phyloP scores from a whole-genome alignment of 176 grass and related monocot genomes.

The Aegilops tauschii region DNA sequence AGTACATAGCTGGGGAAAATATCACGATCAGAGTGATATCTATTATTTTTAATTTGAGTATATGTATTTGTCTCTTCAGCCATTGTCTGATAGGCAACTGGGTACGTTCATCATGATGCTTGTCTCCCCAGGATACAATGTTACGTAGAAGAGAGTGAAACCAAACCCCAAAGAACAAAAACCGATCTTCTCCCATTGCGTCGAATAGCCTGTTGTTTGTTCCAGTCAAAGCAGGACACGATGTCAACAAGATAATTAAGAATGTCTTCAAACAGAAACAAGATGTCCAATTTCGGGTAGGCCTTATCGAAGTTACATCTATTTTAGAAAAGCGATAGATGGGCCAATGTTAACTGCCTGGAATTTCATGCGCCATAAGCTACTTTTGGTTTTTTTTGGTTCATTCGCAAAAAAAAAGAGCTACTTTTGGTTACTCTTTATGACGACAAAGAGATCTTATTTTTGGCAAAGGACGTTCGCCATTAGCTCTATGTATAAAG shows the following conservation, averaged over 20 bases:
- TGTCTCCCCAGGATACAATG: neutral
- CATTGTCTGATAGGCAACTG: neutral
- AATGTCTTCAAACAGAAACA: neutral
- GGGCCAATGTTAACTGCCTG: too few species aligned
- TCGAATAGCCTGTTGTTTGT: neutral
- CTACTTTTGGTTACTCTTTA: too few species aligned
- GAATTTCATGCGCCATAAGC: too few species aligned
- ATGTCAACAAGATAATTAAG: neutral
- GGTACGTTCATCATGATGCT: neutral
- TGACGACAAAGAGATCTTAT: too few species aligned
- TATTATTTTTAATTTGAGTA: too few species aligned
- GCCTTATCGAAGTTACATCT: neutral
- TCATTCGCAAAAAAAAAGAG: too few species aligned
- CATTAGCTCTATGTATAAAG: too few species aligned
- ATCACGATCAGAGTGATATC: neutral
- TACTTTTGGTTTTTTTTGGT: too few species aligned
- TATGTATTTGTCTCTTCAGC: too few species aligned
- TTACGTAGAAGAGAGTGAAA: too few species aligned
- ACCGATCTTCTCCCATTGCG: neutral
- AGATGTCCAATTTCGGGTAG: neutral
- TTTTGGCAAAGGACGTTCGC: too few species aligned
- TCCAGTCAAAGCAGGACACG: neutral
- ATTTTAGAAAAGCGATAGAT: too few species aligned
- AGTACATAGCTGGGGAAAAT: neutral
- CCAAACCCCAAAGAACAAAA: neutral